phyloP scores from a whole-genome alignment of 1,284 basidiomycete species.

The Trichosporon sp. region DNA sequence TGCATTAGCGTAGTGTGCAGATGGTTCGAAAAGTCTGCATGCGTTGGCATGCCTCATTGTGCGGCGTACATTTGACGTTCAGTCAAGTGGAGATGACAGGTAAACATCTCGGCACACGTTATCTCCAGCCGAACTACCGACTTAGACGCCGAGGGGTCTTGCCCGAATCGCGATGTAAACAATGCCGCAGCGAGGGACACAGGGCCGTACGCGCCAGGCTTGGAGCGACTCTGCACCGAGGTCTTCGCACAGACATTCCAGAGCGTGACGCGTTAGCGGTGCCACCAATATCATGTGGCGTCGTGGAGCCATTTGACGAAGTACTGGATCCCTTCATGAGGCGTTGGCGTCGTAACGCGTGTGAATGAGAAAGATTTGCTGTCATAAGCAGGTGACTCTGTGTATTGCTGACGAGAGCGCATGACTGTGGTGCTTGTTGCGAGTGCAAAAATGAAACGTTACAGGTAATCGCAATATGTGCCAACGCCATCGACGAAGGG shows the following conservation, averaged over 20 bases:
- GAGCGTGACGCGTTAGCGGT: slow-evolving; percentile 12
- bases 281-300: not conserved
- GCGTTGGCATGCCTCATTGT: no score
- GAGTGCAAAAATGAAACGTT: not conserved
- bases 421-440: not conserved
- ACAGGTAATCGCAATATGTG: not conserved
- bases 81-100: no score
- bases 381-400: not conserved
- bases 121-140: no score
- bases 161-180: no score
- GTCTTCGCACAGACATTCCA: not conserved
- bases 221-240: not conserved
- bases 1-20: no score
- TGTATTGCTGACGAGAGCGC: not conserved
- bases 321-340: not conserved
- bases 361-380: not conserved
- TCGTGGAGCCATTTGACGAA: not conserved
- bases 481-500: not conserved
- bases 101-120: no score
- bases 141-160: no score
- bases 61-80: no score
- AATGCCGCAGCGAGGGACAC: no score
- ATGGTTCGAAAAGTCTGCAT: no score
- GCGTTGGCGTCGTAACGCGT: not conserved
- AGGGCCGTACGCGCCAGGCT: no score